Conservation (phyloP, 768 basidiomycete species). For the Serendipita sp. region DNA sequence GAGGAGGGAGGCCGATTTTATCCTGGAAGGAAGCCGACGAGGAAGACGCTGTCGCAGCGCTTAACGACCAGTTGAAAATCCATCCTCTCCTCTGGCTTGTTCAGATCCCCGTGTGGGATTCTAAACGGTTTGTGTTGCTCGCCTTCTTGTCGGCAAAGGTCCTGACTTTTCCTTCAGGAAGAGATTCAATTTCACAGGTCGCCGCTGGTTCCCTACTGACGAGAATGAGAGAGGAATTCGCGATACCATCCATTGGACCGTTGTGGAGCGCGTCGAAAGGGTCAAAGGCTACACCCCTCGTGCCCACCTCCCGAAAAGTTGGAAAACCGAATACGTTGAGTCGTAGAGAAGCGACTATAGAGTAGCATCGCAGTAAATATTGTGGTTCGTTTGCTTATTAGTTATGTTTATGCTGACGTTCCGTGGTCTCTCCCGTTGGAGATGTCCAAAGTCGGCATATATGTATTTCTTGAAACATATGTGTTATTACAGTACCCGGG, state of each 20-base stretch:
- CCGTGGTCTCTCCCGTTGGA: too few relatives aligned
- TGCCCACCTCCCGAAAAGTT: not conserved
- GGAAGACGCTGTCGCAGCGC: not conserved
- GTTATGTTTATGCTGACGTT: too few relatives aligned
- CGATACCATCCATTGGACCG: not conserved
- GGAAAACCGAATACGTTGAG: not conserved
- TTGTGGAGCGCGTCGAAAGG: not conserved
- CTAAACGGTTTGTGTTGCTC: not conserved
- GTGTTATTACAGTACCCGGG: too few relatives aligned
- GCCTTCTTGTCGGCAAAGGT: too few relatives aligned
- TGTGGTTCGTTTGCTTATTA: too few relatives aligned
- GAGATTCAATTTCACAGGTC: not conserved
- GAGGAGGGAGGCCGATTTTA: not conserved
- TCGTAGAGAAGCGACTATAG: too few relatives aligned
- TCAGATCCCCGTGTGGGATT: not conserved
- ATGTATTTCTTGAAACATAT: too few relatives aligned
- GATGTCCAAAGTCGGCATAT: too few relatives aligned
- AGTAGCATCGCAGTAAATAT: too few relatives aligned
- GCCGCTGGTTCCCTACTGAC: not conserved
- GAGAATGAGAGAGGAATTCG: not conserved
- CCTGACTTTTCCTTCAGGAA: not conserved
- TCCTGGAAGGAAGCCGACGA: constrained; percentile 2
- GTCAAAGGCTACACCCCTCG: not conserved
- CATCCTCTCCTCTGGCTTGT: not conserved
- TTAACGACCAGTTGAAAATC: not conserved